Base-by-base conservation (phyloP, 805 yeast genomes). In the Candida hispaniensis region DNA sequence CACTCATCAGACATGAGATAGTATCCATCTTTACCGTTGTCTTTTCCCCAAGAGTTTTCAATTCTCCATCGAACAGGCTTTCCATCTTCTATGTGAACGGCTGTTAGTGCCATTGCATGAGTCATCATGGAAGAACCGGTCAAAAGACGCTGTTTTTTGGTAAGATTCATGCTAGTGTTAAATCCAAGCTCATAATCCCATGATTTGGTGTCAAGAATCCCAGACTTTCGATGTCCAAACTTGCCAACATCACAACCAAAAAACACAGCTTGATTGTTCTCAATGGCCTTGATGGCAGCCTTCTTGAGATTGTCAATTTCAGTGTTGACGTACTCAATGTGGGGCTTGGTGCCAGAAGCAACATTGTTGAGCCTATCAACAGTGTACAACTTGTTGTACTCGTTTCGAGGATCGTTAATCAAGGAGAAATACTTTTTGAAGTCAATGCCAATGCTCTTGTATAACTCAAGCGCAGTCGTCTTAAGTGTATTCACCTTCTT, bases 231-330 rank as follows among this genome's bases (percentile, higher is more conserved):
- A 54, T 75, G 71, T 67, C 67, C 69, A 58, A 64, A 82, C 53
- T 78, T 75, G 14, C 88, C 91, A n/a, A 86, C 81, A 55, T 82
- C 93, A 11, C 86, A 75, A 8, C 94, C 94, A 51, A 82, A 83
- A 62, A 82, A 83, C 5, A 83, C 81, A 0, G 93, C 78, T 60
- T 78, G 78, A 57, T 79, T 75, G 42, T 63, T 64, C 58, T 76
- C 68, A 50, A 82, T 67, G 58, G 82, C 71, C 48, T 70, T 66
- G 22, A 80, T 71, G 17, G 81, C 79, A 30, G 74, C 64, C 18
- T 64, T 49, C 27, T 82, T 71, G 39, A 82, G 60, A 6, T 60
- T 60, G 11, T 67, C 67, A 40, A 75, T 67, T 25, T 73, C 75
- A 36, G 73, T 63, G 54, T 82, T 82, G 48, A 82, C 66, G 52